These are phyloP conservation scores for Candolleomyces eurysporus DNA, from an alignment of 768 basidiomycete genomes.

Conservation along the genomic window DNA sequence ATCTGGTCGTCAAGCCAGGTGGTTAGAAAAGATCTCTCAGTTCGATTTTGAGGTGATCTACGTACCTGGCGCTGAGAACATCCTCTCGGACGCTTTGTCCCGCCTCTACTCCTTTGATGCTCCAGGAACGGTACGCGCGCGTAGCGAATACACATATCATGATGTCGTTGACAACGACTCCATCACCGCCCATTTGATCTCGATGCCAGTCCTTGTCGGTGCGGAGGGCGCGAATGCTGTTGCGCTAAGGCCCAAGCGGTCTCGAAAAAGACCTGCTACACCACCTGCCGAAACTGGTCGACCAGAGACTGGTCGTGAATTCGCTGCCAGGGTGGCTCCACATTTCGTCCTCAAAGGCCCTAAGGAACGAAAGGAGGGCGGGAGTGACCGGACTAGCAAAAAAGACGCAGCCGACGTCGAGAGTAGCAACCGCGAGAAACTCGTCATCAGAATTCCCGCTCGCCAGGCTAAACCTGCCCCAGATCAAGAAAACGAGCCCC, in stretches of 20 bases:
- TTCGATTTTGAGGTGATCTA: conserved; percentile 21
- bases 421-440: not conserved
- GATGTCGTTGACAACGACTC: conserved; percentile 1
- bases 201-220: not conserved
- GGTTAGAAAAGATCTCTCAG: conserved; percentile 28
- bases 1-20: conserved; percentile 28
- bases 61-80: conserved; percentile 29
- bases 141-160: conserved; percentile 3
- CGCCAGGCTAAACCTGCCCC: not conserved
- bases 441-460: not conserved
- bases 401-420: not conserved
- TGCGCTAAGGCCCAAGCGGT: not conserved
- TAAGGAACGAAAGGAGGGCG: conserved; percentile 13
- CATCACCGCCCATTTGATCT: not conserved
- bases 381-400: not conserved
- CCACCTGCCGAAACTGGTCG: conserved; percentile 6
- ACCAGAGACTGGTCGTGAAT: conserved; percentile 8
- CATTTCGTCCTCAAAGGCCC: conserved; percentile 10
- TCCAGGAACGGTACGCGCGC: conserved; percentile 2
- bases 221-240: conserved; percentile 1
- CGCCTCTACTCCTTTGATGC: conserved; percentile 16
- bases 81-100: conserved; percentile 34
- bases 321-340: not conserved
- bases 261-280: not conserved
- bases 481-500: not conserved